Conservation (phyloP, 805 yeast species). For the Scheffersomyces stipitis region DNA sequence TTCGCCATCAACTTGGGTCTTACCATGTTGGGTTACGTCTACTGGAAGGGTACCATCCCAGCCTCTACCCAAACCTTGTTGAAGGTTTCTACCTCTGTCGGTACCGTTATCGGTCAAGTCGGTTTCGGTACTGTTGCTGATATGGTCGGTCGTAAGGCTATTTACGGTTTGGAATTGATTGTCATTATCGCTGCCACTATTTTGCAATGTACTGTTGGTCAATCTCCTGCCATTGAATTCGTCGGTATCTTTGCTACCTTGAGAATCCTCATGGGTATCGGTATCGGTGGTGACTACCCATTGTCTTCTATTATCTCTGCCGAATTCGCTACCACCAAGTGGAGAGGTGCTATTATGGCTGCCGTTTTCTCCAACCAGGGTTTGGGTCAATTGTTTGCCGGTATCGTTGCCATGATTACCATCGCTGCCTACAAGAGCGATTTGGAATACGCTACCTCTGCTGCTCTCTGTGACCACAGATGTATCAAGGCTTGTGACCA, state of each 20-base stretch:
- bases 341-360: conserved; percentile 98
- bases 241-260: conserved; percentile 72
- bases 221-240: conserved; percentile 68
- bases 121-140: conserved; percentile 85
- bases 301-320: conserved; percentile 90
- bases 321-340: conserved; percentile 89
- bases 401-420: conserved; percentile 74
- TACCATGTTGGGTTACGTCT: conserved; percentile 75
- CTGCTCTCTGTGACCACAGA: conserved; percentile 58
- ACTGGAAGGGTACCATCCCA: conserved; percentile 67
- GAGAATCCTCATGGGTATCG: conserved; percentile 90
- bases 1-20: conserved; percentile 85
- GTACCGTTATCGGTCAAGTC: conserved; percentile 89
- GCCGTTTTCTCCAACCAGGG: conserved; percentile 97
- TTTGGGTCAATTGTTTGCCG: conserved; percentile 89
- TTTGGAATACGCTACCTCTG: conserved; percentile 49
- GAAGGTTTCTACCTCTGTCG: conserved; percentile 89
- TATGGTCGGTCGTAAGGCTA: conserved; percentile 77
- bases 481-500: conserved; percentile 84
- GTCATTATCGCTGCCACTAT: conserved; percentile 79
- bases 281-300: conserved; percentile 98
- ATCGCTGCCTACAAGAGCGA: conserved; percentile 74
- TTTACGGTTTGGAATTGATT: conserved; percentile 85
- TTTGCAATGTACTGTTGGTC: conserved; percentile 72
- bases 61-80: conserved; percentile 70